Percentiles rank a stretch among this genome's conserved stretches.
Conservation (phyloP, 1,139 yeast genomes). For the Sugiyamaella grinbergsii region DNA sequence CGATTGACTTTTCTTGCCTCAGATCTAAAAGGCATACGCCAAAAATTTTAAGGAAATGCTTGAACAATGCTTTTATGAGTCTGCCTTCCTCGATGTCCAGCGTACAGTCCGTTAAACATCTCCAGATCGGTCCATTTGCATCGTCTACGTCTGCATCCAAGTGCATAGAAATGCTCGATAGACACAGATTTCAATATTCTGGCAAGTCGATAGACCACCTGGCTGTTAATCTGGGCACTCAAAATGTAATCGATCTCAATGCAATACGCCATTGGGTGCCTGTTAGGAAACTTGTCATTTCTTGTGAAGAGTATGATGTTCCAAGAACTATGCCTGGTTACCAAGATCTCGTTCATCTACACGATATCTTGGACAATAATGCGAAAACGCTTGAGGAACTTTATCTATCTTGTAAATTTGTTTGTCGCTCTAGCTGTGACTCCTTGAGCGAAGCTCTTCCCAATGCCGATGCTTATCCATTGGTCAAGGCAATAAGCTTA, state of each 20-base stretch:
- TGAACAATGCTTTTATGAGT: neutral
- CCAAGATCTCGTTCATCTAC: neutral
- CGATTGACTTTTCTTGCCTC: conserved; percentile 11
- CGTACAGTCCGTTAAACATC: conserved; percentile 2
- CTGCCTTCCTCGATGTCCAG: neutral
- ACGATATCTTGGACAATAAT: neutral
- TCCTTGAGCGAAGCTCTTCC: neutral
- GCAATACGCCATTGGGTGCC: neutral
- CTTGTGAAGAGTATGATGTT: neutral
- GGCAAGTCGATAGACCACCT: conserved; percentile 8
- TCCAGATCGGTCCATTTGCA: conserved; percentile 6
- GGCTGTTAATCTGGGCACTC: neutral
- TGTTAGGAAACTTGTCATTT: neutral
- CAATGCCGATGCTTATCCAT: neutral
- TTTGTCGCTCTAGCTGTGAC: neutral
- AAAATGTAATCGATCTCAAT: neutral
- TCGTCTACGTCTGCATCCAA: neutral
- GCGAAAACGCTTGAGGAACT: conserved; percentile 3
- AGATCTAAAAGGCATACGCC: neutral
- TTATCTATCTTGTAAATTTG: neutral
- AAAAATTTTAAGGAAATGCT: conserved; percentile 1
- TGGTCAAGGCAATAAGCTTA: neutral
- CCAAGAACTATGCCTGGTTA: neutral
- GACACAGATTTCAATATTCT: neutral
- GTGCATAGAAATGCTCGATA: neutral